These are phyloP conservation scores for Malassezia dermatis DNA, from an alignment of 1,284 basidiomycete species.

Conservation along the genomic window DNA sequence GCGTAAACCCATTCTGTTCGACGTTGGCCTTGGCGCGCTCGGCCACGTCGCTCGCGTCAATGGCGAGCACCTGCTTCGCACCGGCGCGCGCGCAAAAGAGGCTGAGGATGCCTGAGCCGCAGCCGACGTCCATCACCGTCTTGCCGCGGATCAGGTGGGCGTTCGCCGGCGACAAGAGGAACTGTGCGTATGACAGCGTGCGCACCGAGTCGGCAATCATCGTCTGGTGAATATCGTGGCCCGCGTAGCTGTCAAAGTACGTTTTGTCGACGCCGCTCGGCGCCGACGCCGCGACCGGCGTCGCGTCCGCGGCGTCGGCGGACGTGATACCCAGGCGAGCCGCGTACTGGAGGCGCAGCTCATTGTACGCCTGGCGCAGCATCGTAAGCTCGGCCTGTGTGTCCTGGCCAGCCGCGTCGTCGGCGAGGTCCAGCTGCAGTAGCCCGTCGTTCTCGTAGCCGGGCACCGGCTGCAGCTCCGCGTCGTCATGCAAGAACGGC, in stretches of 20 bases:
- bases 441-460: constrained; percentile 43
- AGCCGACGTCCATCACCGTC: constrained; percentile 81
- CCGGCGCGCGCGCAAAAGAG: constrained; percentile 85
- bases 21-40: constrained; percentile 72
- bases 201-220: constrained; percentile 71
- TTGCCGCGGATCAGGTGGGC: constrained; percentile 72
- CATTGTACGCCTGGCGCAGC: constrained; percentile 14
- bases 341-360: constrained; percentile 17
- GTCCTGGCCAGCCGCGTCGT: constrained; percentile 4
- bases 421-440: constrained; percentile 21
- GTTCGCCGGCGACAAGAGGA: constrained; percentile 65
- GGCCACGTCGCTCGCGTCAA: constrained; percentile 81
- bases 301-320: background rate
- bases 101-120: constrained; percentile 60
- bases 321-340: constrained; percentile 14
- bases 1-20: constrained; percentile 64
- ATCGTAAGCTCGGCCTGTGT: constrained; percentile 7
- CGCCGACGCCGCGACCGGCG: background rate
- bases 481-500: constrained; percentile 27
- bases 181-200: constrained; percentile 82
- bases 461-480: constrained; percentile 35
- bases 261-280: constrained; percentile 72
- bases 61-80: constrained; percentile 81
- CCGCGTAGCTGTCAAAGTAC: constrained; percentile 88
- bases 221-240: constrained; percentile 63